Evolutionary conservation across 352 stramenopile species (phyloP).

Genomic region (Blastocystis sp.): DNA sequence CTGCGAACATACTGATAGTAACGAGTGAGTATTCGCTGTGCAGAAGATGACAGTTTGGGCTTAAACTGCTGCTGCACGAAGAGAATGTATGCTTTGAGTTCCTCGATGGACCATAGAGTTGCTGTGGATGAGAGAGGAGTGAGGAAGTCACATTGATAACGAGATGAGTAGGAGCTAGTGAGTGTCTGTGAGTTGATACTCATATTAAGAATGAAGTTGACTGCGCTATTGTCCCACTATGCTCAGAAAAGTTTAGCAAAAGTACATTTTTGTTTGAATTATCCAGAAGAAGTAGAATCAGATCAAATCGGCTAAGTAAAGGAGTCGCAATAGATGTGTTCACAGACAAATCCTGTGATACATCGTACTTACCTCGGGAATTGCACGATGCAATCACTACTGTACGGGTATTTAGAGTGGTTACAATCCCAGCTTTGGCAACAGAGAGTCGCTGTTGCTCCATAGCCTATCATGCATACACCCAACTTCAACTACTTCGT

Average conservation of each 20-base stretch:
- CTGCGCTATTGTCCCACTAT: slow-evolving; percentile 74
- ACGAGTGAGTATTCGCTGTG: slow-evolving; percentile 26
- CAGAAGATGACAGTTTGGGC: background rate
- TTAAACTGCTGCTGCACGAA: slow-evolving; percentile 69
- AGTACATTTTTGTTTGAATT: slow-evolving; percentile 60
- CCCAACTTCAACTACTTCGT: slow-evolving; percentile 66
- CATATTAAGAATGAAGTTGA: slow-evolving; percentile 74
- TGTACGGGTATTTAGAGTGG: slow-evolving; percentile 75
- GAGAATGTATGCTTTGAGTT: slow-evolving; percentile 77
- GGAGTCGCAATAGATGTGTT: slow-evolving; percentile 76
- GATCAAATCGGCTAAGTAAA: slow-evolving; percentile 75
- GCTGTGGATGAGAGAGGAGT: background rate
- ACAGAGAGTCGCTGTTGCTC: slow-evolving; percentile 78
- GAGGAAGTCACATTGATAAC: background rate
- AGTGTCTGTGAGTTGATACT: slow-evolving; percentile 47
- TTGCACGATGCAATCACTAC: slow-evolving; percentile 78
- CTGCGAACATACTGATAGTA: slow-evolving; percentile 61
- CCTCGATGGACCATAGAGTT: slow-evolving; percentile 70
- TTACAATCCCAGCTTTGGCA: slow-evolving; percentile 76
- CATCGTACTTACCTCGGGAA: slow-evolving; percentile 70
- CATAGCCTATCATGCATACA: slow-evolving; percentile 68
- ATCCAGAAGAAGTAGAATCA: slow-evolving; percentile 76
- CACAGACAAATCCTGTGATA: slow-evolving; percentile 70
- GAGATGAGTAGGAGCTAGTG: slow-evolving; percentile 53
- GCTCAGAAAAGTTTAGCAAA: background rate